Base-by-base conservation (phyloP, 2,329 filamentous ascomycete species). In the Phaeosphaeriaceae sp. region DNA sequence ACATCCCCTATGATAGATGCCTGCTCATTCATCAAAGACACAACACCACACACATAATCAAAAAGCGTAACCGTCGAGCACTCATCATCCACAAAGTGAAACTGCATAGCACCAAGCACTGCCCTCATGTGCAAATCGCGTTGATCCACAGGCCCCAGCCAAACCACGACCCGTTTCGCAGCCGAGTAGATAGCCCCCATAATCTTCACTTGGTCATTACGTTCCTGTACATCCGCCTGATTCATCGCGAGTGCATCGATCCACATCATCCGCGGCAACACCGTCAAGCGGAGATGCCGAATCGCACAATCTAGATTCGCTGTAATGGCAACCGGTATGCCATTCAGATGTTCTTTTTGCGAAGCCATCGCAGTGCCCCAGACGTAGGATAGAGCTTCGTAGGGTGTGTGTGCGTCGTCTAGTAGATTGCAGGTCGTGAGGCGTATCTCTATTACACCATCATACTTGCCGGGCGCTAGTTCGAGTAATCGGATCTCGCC, bases 171-270 rank as follows among this genome's bases (percentile, higher is more conserved):
- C 15, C 38, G 26, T 12, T 42, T 15, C 3, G 37, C 37, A 7
- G 17, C 20, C 2, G 29, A 28, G 36, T 61, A 63, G 7, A 61
- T 61, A 8, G 26, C 26, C 2, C 18, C 36, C 60, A 59, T 63
- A 6, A 45, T 26, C 20, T 41, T 20, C 9, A 61, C 46, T 38
- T 63, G 58, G 13, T 55, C 20, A 18, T 36, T 48, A 11, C 36
- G 28, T 37, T 63, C 60, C 11, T 52, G 41, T 8, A 17, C 32
- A 28, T 60, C 46, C 6, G 49, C 32, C 40, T 61, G 48, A 15
- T 70, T 48, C n/a, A 70, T 67, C 35, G 60, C 67, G 8, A 71
- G 20, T 0, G 54, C 54, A 48, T 69, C 68, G 3, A 55, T 54
- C 67, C 65, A 58, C 12, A 58, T 4, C 4, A 17, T 12, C 4